Percentiles rank a stretch among this genome's conserved stretches.
phyloP scores from a whole-genome alignment of 176 grass and related monocot genomes.

The Rhynchospora breviuscula region DNA sequence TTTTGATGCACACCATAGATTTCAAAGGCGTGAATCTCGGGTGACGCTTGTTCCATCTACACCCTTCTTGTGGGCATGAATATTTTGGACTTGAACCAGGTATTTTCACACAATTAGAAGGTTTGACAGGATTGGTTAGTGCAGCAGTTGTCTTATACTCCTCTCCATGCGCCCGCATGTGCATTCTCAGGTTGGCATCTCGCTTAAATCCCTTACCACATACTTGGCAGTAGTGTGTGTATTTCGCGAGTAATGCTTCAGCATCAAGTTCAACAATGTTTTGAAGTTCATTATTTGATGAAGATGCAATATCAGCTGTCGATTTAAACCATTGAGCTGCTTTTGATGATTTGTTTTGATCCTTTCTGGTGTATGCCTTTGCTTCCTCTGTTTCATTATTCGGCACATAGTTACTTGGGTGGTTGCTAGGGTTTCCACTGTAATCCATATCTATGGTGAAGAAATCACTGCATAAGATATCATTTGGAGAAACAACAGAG shows the following conservation, averaged over 20 bases:
- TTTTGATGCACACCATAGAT: constrained; percentile 76
- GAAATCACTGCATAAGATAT: not conserved
- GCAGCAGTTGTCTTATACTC: constrained; percentile 90
- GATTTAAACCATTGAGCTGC: not conserved
- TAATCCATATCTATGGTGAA: not conserved
- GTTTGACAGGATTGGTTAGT: constrained; percentile 42
- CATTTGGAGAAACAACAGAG: not conserved
- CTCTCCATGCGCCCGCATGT: constrained; percentile 94
- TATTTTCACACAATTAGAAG: not conserved
- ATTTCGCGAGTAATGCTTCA: constrained; percentile 72
- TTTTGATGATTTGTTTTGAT: not conserved
- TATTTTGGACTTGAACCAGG: constrained; percentile 20
- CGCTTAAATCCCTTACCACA: constrained; percentile 99
- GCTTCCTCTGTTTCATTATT: not conserved
- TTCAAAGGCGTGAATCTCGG: constrained; percentile 88
- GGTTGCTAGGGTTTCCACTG: not conserved
- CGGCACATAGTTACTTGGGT: not conserved
- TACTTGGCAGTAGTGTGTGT: constrained; percentile 85
- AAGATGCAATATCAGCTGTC: not conserved
- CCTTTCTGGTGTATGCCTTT: not conserved
- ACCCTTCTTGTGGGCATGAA: constrained; percentile 84
- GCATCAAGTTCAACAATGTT: constrained; percentile 77
- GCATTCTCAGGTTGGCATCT: constrained; percentile 94
- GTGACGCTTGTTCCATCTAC: constrained; percentile 72
- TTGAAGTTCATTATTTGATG: not conserved